These are phyloP conservation scores for Pseudognaphalium luteoalbum DNA, from an alignment of 129 eudicot genomes.

Conservation along the genomic window DNA sequence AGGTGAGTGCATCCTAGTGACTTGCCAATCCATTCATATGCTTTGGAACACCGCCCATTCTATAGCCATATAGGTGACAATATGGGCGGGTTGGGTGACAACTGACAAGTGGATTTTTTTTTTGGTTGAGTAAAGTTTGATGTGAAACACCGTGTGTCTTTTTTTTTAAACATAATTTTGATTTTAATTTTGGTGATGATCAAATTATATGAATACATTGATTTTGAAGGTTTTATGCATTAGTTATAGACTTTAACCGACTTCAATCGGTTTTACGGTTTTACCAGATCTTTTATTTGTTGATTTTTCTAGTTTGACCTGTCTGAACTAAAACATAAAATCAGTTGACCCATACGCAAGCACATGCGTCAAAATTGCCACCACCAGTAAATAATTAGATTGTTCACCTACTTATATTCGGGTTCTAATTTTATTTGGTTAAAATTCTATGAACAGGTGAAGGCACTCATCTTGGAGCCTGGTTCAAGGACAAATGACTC, in stretches of 20 bases:
- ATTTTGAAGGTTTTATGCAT: too few species aligned
- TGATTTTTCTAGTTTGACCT: too few species aligned
- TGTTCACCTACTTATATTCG: not conserved
- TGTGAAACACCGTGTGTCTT: not conserved
- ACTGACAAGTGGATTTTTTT: not conserved
- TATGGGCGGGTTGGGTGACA: not conserved
- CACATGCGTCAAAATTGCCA: not conserved
- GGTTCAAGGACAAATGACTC: slow-evolving; percentile 60
- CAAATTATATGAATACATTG: not conserved
- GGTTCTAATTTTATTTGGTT: not conserved
- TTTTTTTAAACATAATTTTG: too few species aligned
- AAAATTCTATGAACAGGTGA: slow-evolving; percentile 49
- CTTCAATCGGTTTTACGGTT: too few species aligned
- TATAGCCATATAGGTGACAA: not conserved
- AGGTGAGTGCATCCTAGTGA: slow-evolving; percentile 41
- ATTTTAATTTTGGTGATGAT: not conserved
- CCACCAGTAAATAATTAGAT: not conserved
- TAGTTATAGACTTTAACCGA: too few species aligned
- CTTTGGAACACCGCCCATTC: not conserved
- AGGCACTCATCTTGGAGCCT: slow-evolving; percentile 78
- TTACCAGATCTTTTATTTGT: too few species aligned
- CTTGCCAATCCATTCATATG: not conserved
- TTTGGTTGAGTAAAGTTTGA: not conserved
- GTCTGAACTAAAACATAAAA: too few species aligned
- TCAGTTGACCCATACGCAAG: not conserved